Evolutionary conservation across 139 green algal species (phyloP), one percentile per base, ranked within the genome.

Genomic region (Gonium pectorale): DNA sequence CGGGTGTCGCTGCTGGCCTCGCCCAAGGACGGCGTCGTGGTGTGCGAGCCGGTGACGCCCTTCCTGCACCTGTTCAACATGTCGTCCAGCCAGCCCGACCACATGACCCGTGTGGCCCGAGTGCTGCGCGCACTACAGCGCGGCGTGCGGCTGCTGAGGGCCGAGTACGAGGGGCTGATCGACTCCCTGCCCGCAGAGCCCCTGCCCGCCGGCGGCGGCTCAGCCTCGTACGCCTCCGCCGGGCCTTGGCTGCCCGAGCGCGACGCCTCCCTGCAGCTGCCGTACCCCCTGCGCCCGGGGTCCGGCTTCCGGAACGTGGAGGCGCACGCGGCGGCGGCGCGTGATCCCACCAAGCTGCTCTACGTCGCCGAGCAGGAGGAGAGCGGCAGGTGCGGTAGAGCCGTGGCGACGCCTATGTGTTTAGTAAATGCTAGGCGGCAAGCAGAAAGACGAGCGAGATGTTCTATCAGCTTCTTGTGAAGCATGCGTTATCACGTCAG

Each of bases 31-130:
- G 66, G 5, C 38, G 31, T n/a, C 22, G 66, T 73, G 37, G 38
- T 73, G 9, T 73, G 66, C 66, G 38, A 73, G 66, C 66, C 66
- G 66, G 19, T 73, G 37, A 73, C 66, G 19, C 37, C 38, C 66
- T 73, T 41, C 66, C 37, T 73, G 66, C 66, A 73, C 66, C 66
- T 73, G 9, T 73, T 73, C 66, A 73, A 29, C 66, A 73, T 73
- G 38, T 24, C 52, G n/a, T 9, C 15, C 66, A 49, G 21, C 38
- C 66, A 73, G 17, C 66, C 22, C 5, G 9, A 73, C 19, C 66
- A 73, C 38, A 73, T 73, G 66, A n/a, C 21, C 66, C 38, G 66
- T 37, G 4, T 73, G 66, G 66, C 66, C 3, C 66, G 37, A 17
- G 38, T 73, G 66, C 29, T 73, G 37, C 66, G 38, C 3, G 66